Evolutionary conservation across 176 grass and related monocot species (phyloP), one percentile per base, ranked within the genome.

Genomic region (Avena insularis): DNA sequence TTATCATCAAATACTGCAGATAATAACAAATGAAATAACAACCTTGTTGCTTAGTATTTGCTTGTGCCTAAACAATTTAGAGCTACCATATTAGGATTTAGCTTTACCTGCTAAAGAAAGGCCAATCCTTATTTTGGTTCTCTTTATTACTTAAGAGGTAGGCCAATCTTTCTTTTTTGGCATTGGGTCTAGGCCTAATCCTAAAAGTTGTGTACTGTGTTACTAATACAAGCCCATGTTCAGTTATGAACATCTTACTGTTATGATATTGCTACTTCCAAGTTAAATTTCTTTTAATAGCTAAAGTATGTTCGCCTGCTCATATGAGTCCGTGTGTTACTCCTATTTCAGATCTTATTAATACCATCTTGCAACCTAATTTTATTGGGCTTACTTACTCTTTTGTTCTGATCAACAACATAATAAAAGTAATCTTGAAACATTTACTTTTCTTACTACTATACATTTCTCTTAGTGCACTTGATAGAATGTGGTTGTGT

Each of bases 361-460:
- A 50, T 50, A 12, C 48, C 48, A 50, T 12, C 48, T 50, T 50
- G 10, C 7, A 10, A 50, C 48, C 48, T 17, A 23, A 65, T 14
- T 33, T 16, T 29, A 20, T 20, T 43, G 6, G 40, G 40, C 6
- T 43, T 43, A 43, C 6, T 59, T 62, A 43, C 20, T 79, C 31
- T 61, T 5, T 5, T 63, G 6, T 84, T 69, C 77, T 29, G 50
- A 48, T 58, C 2, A 49, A 61, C 73, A 88, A 74, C 38, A 75
- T 29, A 17, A 82, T 38, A 43, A 5, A 29, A 29, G 29, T 29
- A 29, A 29, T 29, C 29, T 29, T 29, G 29, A 29, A 29, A 29
- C 29, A 29, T 29, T 1, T 29, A 29, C 29, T 29, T 29, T 29
- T 29, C 29, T 29, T 29, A 29, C 29, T 29, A 29, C 29, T 29